These are phyloP conservation scores for Cyclotella baltica DNA, from an alignment of 108 stramenopile genomes.

Conservation along the genomic window DNA sequence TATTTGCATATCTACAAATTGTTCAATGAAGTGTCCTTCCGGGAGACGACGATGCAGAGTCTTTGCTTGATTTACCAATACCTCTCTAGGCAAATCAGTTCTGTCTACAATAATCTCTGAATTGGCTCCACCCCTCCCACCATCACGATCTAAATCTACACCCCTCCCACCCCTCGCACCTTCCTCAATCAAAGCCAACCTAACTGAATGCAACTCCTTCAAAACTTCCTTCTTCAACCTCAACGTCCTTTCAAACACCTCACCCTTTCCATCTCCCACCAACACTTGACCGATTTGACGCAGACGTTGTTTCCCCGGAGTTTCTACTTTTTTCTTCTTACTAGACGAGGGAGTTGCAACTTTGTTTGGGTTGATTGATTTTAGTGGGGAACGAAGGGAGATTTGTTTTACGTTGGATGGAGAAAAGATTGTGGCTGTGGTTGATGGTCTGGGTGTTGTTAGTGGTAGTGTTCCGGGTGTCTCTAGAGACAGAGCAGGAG, in stretches of 20 bases:
- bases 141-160: background rate
- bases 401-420: conserved; percentile 54
- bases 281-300: conserved; percentile 37
- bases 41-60: background rate
- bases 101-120: background rate
- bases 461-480: too few relatives aligned
- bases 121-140: background rate
- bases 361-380: background rate
- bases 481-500: too few relatives aligned
- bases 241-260: conserved; percentile 38
- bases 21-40: conserved; percentile 3
- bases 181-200: conserved; percentile 25
- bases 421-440: conserved; percentile 20
- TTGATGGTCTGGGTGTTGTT: background rate
- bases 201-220: conserved; percentile 44
- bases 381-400: conserved; percentile 3
- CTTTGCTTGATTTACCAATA: conserved; percentile 12
- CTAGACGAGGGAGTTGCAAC: conserved; percentile 1
- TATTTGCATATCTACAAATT: conserved; percentile 13
- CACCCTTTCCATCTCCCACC: conserved; percentile 19
- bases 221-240: conserved; percentile 45
- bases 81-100: background rate
- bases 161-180: background rate
- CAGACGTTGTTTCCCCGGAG: conserved; percentile 3
- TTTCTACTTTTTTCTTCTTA: conserved; percentile 11